phyloP scores from a whole-genome alignment of 371 early-diverging fungal species.

The Actinomortierella wolfii region DNA sequence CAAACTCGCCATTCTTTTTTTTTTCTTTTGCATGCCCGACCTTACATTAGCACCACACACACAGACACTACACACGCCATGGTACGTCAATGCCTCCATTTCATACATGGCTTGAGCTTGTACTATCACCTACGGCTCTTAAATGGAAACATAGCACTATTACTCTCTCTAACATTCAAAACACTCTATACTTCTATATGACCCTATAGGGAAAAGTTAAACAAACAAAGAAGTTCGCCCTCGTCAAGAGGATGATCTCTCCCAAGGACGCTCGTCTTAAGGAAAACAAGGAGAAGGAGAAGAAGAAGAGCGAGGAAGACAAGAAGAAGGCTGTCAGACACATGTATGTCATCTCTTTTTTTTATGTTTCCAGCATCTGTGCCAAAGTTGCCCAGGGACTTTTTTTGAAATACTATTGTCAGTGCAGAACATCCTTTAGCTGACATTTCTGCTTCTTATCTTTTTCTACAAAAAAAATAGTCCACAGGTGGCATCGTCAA shows the following conservation, averaged over 20 bases:
- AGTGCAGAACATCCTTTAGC: too few relatives aligned
- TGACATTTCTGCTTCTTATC: not conserved
- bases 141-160: not conserved
- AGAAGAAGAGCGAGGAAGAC: slow-evolving; percentile 73
- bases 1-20: too few relatives aligned
- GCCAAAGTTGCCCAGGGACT: not conserved
- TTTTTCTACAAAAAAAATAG: slow-evolving; percentile 45
- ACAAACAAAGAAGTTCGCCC: slow-evolving; percentile 91
- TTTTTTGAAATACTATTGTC: too few relatives aligned
- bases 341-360: slow-evolving; percentile 61
- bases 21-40: too few relatives aligned
- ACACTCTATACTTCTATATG: too few relatives aligned
- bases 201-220: slow-evolving; percentile 80
- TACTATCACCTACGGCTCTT: too few relatives aligned
- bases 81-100: too few relatives aligned
- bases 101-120: too few relatives aligned
- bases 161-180: slow-evolving; percentile 2
- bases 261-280: slow-evolving; percentile 86
- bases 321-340: slow-evolving; percentile 77
- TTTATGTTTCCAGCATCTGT: too few relatives aligned
- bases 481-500: slow-evolving; percentile 91
- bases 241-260: slow-evolving; percentile 89
- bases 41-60: too few relatives aligned
- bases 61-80: too few relatives aligned
- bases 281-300: slow-evolving; percentile 77